phyloP scores from a whole-genome alignment of 1,139 yeast species.

The Candida glucosophila region DNA sequence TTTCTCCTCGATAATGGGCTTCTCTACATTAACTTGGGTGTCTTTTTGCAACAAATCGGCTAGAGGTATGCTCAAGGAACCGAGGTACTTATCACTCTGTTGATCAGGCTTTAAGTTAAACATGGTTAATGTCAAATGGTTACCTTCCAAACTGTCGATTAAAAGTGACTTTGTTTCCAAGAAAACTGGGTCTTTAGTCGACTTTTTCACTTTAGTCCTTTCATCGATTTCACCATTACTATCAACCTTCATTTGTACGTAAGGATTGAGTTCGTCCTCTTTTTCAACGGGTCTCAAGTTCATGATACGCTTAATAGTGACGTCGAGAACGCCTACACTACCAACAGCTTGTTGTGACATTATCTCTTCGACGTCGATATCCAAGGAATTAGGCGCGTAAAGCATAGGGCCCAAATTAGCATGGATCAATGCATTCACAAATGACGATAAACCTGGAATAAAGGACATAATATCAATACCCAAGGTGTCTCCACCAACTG shows the following conservation, averaged over 20 bases:
- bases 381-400: conserved; percentile 76
- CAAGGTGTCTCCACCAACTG: conserved; percentile 81
- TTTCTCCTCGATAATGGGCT: conserved; percentile 40
- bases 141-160: conserved; percentile 50
- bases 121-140: conserved; percentile 43
- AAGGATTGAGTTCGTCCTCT: conserved; percentile 49
- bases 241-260: conserved; percentile 41
- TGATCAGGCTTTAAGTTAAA: conserved; percentile 43
- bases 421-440: conserved; percentile 63
- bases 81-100: conserved; percentile 48
- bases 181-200: conserved; percentile 50
- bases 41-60: conserved; percentile 52
- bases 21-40: conserved; percentile 20
- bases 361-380: conserved; percentile 63
- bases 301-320: conserved; percentile 48
- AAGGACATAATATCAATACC: conserved; percentile 79
- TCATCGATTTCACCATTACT: conserved; percentile 35
- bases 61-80: conserved; percentile 48
- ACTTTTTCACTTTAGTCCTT: conserved; percentile 50
- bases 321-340: conserved; percentile 59
- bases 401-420: conserved; percentile 66
- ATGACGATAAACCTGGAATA: conserved; percentile 70
- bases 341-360: conserved; percentile 57
- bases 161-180: conserved; percentile 57
- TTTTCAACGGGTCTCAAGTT: conserved; percentile 35